phyloP scores from a whole-genome alignment of 176 grass and related monocot genomes.

The Puya raimondii region DNA sequence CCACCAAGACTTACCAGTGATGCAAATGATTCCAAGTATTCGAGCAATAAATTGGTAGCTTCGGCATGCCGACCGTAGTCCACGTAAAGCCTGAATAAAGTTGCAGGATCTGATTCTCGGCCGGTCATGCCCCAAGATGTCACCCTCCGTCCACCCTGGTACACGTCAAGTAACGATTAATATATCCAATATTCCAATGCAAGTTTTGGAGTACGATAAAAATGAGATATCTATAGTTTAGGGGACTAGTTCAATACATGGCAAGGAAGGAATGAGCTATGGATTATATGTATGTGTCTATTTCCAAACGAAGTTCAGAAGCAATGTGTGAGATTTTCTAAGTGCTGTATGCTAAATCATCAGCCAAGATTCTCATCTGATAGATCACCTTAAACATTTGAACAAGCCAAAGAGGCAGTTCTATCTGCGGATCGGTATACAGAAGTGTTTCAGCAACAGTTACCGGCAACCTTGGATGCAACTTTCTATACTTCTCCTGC shows the following conservation, averaged over 20 bases:
- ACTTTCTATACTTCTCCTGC: conserved; percentile 82
- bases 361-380: conserved; percentile 3
- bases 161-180: conserved; percentile 6
- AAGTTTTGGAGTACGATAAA: not conserved
- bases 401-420: conserved; percentile 95
- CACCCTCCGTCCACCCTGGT: conserved; percentile 41
- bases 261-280: not conserved
- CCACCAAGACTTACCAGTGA: conserved; percentile 43
- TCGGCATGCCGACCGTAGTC: conserved; percentile 66
- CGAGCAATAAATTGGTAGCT: conserved; percentile 77
- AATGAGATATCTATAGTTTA: not conserved
- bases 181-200: not conserved
- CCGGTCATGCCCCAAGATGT: conserved; percentile 82
- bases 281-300: not conserved
- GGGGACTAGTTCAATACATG: not conserved
- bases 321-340: conserved; percentile 2
- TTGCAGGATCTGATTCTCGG: conserved; percentile 69
- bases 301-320: not conserved
- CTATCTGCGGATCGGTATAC: conserved; percentile 77
- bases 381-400: conserved; percentile 86
- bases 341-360: not conserved
- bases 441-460: conserved; percentile 89
- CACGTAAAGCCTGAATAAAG: conserved; percentile 85
- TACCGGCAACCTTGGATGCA: conserved; percentile 69
- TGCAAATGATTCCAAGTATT: conserved; percentile 68